Conservation (phyloP, 2,329 filamentous ascomycete genomes). For the Trichophyton mentagrophytes region DNA sequence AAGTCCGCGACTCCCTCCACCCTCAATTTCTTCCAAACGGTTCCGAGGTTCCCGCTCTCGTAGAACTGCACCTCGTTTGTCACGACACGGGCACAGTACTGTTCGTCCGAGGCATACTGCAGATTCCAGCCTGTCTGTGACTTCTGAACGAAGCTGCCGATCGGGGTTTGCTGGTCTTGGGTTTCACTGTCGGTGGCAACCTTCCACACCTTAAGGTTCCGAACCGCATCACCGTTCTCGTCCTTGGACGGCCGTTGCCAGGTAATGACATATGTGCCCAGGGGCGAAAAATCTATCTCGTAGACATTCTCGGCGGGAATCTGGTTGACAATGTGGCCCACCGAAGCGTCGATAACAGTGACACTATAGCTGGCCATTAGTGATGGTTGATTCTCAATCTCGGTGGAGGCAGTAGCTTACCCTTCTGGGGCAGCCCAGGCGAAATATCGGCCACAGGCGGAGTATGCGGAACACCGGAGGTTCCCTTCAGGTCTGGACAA, state of each 20-base stretch:
- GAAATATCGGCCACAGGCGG: conserved; percentile 89
- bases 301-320: conserved; percentile 75
- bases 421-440: conserved; percentile 79
- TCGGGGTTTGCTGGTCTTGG: conserved; percentile 53
- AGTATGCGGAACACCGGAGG: conserved; percentile 89
- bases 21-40: conserved; percentile 88
- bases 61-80: conserved; percentile 98
- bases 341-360: conserved; percentile 67
- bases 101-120: conserved; percentile 89
- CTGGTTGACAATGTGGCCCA: conserved; percentile 59
- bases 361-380: conserved; percentile 41
- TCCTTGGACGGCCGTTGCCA: conserved; percentile 93
- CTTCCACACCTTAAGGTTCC: conserved; percentile 96
- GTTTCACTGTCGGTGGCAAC: conserved; percentile 43
- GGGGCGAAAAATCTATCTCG: conserved; percentile 87
- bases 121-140: conserved; percentile 91
- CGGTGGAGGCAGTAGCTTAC: conserved; percentile 29
- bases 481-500: conserved; percentile 53
- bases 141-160: conserved; percentile 91
- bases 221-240: conserved; percentile 79
- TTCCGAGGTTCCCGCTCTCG: conserved; percentile 70
- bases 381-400: neutral
- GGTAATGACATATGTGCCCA: conserved; percentile 85
- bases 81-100: conserved; percentile 80
- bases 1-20: conserved; percentile 86